A percentile compares a stretch with the other conserved stretches of the same genome.
Evolutionary conservation across 2,329 filamentous ascomycete species (phyloP).

Genomic region (Aspergillus ochraceoroseus): DNA sequence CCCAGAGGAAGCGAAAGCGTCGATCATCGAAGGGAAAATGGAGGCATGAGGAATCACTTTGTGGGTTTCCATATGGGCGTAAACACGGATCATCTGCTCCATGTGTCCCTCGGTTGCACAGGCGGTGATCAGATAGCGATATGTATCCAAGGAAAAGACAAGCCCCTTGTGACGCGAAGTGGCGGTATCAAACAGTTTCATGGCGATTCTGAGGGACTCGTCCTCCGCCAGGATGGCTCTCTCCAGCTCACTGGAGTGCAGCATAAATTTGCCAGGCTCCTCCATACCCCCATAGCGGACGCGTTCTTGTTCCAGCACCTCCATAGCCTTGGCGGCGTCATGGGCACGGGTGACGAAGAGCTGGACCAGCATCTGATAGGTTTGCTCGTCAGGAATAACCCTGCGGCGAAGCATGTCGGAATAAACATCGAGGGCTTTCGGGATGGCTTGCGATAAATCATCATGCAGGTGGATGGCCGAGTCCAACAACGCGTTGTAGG

Average conservation of each 20-base stretch:
- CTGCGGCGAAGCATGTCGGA: conserved; percentile 89
- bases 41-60: conserved; percentile 69
- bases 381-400: conserved; percentile 74
- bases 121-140: conserved; percentile 77
- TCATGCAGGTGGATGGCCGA: conserved; percentile 78
- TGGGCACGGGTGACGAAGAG: conserved; percentile 75
- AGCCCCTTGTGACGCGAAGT: conserved; percentile 56
- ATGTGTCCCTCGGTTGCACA: conserved; percentile 78
- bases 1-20: conserved; percentile 76
- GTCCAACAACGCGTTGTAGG: conserved; percentile 87
- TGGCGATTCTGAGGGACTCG: conserved; percentile 75
- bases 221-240: conserved; percentile 82
- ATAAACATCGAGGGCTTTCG: conserved; percentile 91
- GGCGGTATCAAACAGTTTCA: conserved; percentile 80
- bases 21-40: conserved; percentile 89
- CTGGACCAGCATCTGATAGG: conserved; percentile 81
- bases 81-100: conserved; percentile 83
- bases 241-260: conserved; percentile 81
- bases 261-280: conserved; percentile 77
- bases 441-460: conserved; percentile 75
- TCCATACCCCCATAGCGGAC: conserved; percentile 79
- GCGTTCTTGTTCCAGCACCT: conserved; percentile 73
- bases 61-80: conserved; percentile 81
- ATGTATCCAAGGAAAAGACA: conserved; percentile 73
- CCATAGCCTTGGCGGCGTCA: conserved; percentile 69